These are phyloP conservation scores for Monosporascus sp. DNA, from an alignment of 2,329 filamentous ascomycete species.

Conservation along the genomic window DNA sequence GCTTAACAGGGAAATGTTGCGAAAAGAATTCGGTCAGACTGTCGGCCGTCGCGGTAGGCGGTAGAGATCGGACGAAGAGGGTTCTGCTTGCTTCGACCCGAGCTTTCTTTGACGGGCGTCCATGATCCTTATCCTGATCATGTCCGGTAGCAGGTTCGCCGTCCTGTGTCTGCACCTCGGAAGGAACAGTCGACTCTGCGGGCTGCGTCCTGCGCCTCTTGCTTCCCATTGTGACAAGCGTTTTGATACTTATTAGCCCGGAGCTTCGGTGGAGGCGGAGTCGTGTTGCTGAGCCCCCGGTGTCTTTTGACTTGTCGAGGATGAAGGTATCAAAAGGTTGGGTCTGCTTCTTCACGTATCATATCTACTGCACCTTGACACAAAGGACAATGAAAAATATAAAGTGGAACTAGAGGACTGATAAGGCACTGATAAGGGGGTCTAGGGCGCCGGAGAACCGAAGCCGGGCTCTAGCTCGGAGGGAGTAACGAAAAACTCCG, in stretches of 20 bases:
- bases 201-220: slow-evolving; percentile 15
- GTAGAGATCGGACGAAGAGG: slow-evolving; percentile 86
- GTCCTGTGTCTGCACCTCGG: slow-evolving; percentile 1
- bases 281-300: background rate
- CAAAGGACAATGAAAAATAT: slow-evolving; percentile 5
- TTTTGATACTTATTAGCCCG: background rate
- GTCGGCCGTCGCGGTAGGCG: slow-evolving; percentile 72
- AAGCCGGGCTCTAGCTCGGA: too few relatives aligned
- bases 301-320: too few relatives aligned
- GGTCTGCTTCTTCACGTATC: background rate
- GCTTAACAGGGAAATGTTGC: slow-evolving; percentile 88
- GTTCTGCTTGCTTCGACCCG: slow-evolving; percentile 60
- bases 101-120: slow-evolving; percentile 47
- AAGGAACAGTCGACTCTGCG: slow-evolving; percentile 6
- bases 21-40: slow-evolving; percentile 85
- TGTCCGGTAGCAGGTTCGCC: slow-evolving; percentile 10
- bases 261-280: background rate
- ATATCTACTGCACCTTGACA: background rate
- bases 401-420: slow-evolving; percentile 11
- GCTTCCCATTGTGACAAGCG: background rate
- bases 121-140: slow-evolving; percentile 15
- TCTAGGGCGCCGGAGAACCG: too few relatives aligned
- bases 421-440: slow-evolving; percentile 1
- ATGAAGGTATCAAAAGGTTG: too few relatives aligned
- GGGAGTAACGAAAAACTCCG: too few relatives aligned